These are phyloP conservation scores for Aspergillus versicolor DNA, from an alignment of 2,329 filamentous ascomycete species.

Conservation along the genomic window DNA sequence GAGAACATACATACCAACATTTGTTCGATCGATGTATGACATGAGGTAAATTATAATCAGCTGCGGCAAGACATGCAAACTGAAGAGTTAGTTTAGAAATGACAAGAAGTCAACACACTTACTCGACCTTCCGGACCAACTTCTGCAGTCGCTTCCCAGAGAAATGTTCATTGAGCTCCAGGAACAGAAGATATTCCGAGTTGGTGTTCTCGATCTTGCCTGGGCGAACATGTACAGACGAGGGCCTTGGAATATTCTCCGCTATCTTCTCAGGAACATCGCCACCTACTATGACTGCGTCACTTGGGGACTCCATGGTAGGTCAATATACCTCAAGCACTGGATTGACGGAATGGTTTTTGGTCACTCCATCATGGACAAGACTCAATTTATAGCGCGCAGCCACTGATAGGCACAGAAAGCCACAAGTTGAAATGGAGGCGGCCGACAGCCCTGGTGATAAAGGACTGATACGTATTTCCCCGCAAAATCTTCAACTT, in stretches of 20 bases:
- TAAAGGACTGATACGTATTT: background rate
- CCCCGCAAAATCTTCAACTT: background rate
- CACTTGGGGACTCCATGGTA: background rate
- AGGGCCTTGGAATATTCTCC: background rate
- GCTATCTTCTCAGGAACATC: background rate
- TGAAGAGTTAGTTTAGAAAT: background rate
- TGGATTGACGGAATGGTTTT: background rate
- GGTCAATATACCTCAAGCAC: background rate
- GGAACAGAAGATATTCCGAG: background rate
- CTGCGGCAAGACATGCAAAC: background rate
- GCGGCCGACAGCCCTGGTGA: background rate
- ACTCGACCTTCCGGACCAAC: background rate
- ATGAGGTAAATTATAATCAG: slow-evolving; percentile 1
- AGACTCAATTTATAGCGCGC: background rate
- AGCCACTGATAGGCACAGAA: background rate
- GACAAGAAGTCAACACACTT: background rate
- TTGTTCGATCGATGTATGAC: slow-evolving; percentile 4
- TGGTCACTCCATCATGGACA: background rate
- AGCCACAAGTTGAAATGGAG: background rate
- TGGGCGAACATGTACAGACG: background rate
- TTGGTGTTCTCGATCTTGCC: background rate
- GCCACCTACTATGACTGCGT: background rate
- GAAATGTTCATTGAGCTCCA: background rate
- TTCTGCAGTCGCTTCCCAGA: background rate
- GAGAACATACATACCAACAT: background rate